Evolutionary conservation across 1,284 basidiomycete species (phyloP).

Genomic region (Ceratobasidium sp.): DNA sequence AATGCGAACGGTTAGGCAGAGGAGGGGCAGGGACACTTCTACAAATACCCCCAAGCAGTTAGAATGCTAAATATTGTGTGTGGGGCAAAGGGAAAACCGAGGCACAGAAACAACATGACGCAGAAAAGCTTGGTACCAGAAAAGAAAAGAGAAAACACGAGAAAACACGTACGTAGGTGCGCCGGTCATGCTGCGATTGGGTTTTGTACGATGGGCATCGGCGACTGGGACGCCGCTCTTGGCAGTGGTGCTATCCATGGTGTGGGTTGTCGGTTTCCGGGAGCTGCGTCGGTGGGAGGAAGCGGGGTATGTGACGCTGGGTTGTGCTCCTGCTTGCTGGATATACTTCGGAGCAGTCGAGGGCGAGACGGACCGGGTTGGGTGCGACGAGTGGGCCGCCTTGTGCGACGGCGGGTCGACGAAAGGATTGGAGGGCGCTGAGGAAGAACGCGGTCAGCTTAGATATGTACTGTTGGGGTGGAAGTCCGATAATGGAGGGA

Average conservation of each 20-base stretch:
- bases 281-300: background rate
- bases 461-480: background rate
- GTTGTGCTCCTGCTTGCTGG: background rate
- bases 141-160: too few species aligned
- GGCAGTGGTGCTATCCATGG: background rate
- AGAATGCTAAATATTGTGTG: constrained; percentile 15
- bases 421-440: background rate
- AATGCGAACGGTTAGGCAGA: constrained; percentile 19
- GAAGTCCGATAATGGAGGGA: too few species aligned
- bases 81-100: constrained; percentile 4
- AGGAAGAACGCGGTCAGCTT: constrained; percentile 17
- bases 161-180: constrained; percentile 16
- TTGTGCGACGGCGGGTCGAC: constrained; percentile 5
- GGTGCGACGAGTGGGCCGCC: background rate
- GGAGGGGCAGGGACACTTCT: constrained; percentile 13
- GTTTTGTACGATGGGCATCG: constrained; percentile 27
- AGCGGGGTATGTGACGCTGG: background rate
- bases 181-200: constrained; percentile 21
- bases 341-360: background rate
- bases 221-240: background rate
- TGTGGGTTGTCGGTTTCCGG: constrained; percentile 18
- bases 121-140: background rate
- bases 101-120: constrained; percentile 10
- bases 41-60: background rate
- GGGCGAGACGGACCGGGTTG: constrained; percentile 3